Evolutionary conservation across 768 basidiomycete genomes (phyloP), one percentile per base, ranked within the genome.

Genomic region (Lentinula lateritia): DNA sequence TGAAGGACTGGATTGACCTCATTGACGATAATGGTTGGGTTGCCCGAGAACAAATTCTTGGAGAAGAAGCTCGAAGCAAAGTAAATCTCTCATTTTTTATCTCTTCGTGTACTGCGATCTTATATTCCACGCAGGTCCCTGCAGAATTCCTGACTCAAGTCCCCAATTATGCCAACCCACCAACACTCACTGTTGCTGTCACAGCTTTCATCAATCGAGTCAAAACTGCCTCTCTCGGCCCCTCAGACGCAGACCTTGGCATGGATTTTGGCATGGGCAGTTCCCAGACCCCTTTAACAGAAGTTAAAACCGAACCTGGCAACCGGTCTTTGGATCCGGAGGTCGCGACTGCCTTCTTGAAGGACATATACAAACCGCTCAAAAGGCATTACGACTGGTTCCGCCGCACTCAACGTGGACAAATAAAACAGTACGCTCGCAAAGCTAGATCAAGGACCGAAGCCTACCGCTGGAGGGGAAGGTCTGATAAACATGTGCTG

Each of bases 21-120:
- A 92, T 97, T 60, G 94, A 98, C 69, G 90, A 91, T 39, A 84
- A 97, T 66, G 95, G 95, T 1, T 98, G 95, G 95, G 92, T 98
- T 46, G 96, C 87, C 1, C 83, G 95, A 28, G 95, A 98, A 74
- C 95, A 98, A 73, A 98, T 98, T 62, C 82, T 98, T 0, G 95
- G 95, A 3, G 95, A 95, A 66, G 95, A 98, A 75, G 95, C 95
- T 16, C 85, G 96, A 54, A 97, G 95, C 80, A 93, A 91, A 76
- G 92, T 41, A 74, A 65, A 16, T 34, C 23, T 18, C 16, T 36
- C 2, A 3, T 62, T 3, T 28, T 28, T 28, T 3, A 28, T 23
- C 56, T 23, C n/a, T 6, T 36, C 20, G 23, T 52, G 34, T 62
- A 5, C 32, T n/a, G 50, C 36, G 20, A 41, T 62, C 52, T 18